phyloP scores from a whole-genome alignment of 2,329 filamentous ascomycete species.

The Penicillium sp. region DNA sequence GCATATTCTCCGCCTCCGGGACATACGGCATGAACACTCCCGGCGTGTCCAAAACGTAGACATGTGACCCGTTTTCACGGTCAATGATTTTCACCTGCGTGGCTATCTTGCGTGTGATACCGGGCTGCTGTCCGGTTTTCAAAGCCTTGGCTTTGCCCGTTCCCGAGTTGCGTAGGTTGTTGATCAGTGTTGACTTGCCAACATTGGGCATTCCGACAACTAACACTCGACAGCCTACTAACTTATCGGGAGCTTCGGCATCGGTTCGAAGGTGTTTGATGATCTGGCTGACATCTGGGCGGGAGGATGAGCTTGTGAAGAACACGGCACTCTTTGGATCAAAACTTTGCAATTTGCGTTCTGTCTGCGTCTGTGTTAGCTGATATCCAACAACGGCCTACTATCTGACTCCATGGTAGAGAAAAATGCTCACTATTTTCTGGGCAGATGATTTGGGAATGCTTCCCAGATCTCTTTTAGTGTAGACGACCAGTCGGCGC shows the following conservation, averaged over 20 bases:
- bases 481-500: conserved; percentile 82
- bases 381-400: not conserved
- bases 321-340: conserved; percentile 37
- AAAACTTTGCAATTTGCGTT: conserved; percentile 36
- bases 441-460: conserved; percentile 42
- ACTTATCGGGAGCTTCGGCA: conserved; percentile 39
- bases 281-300: conserved; percentile 33
- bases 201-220: conserved; percentile 98
- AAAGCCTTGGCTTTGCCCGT: conserved; percentile 69
- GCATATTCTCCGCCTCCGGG: conserved; percentile 78
- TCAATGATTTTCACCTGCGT: conserved; percentile 79
- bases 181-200: conserved; percentile 92
- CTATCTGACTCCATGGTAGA: not conserved
- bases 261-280: conserved; percentile 35
- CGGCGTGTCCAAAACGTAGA: conserved; percentile 88
- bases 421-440: conserved; percentile 36
- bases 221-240: conserved; percentile 82
- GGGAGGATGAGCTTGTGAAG: conserved; percentile 36
- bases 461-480: conserved; percentile 75
- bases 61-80: conserved; percentile 55
- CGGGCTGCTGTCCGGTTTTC: conserved; percentile 80
- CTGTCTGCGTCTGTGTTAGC: conserved; percentile 24
- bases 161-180: conserved; percentile 72
- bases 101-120: conserved; percentile 81
- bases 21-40: conserved; percentile 96